Percentiles rank a stretch among this genome's conserved stretches.
Conservation (phyloP, 176 grass and related monocot genomes). For the Oryza glumipatula region DNA sequence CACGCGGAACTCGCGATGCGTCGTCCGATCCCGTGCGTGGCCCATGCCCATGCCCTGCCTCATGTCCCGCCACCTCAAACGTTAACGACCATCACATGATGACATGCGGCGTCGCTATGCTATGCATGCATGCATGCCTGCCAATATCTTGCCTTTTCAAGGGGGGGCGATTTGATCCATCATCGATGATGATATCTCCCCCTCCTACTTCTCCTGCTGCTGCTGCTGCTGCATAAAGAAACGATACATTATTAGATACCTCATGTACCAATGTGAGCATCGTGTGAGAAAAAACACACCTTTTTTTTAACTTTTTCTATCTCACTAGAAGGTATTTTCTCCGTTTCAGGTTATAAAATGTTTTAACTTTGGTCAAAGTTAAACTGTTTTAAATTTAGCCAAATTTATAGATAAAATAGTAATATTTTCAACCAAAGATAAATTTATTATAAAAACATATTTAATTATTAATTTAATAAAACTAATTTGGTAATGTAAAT, state of each 20-base stretch:
- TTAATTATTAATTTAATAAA: too few relatives aligned
- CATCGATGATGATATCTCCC: neutral
- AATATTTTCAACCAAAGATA: too few relatives aligned
- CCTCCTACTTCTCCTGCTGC: neutral
- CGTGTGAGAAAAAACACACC: neutral
- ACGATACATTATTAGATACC: neutral
- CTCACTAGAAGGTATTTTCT: too few relatives aligned
- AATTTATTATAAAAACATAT: too few relatives aligned
- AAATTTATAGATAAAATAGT: too few relatives aligned
- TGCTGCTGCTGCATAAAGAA: neutral
- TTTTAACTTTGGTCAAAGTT: too few relatives aligned
- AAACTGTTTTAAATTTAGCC: too few relatives aligned
- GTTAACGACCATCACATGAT: constrained; percentile 25
- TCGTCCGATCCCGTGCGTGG: constrained; percentile 5
- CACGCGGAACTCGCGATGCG: constrained; percentile 27
- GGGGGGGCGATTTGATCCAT: neutral
- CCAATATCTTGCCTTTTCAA: constrained; percentile 6
- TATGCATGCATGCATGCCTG: too few relatives aligned
- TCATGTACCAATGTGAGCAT: constrained; percentile 5
- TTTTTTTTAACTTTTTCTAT: neutral
- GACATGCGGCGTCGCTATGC: neutral
- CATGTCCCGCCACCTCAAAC: constrained; percentile 20
- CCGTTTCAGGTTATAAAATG: too few relatives aligned
- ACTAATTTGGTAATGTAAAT: too few relatives aligned
- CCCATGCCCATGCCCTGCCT: constrained; percentile 4